Evolutionary conservation across 352 stramenopile species (phyloP).

Genomic region (Pythium oligandrum): DNA sequence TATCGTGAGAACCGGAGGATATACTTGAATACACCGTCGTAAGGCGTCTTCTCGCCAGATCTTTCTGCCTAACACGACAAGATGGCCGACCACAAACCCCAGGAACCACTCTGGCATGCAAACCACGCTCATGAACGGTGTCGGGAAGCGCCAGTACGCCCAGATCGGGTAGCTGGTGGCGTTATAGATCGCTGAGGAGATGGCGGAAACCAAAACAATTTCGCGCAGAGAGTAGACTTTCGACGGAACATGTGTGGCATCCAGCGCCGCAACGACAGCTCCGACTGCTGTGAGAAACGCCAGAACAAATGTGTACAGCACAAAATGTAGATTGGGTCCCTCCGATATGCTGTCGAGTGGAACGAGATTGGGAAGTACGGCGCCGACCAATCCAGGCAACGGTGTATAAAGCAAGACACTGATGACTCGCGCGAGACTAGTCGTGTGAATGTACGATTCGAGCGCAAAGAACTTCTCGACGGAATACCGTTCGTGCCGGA

Average conservation of each 20-base stretch:
- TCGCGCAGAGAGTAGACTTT: not conserved
- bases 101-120: not conserved
- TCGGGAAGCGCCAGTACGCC: slow-evolving; percentile 3
- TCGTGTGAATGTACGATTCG: slow-evolving; percentile 4
- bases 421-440: not conserved
- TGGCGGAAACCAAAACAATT: not conserved
- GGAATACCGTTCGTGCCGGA: slow-evolving; percentile 5
- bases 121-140: slow-evolving; percentile 5
- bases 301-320: not conserved
- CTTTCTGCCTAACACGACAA: slow-evolving; percentile 8
- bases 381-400: slow-evolving; percentile 7
- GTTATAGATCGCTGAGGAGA: slow-evolving; percentile 3
- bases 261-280: too few species aligned
- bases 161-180: not conserved
- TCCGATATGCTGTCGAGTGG: slow-evolving; percentile 5
- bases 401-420: slow-evolving; percentile 9
- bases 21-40: not conserved
- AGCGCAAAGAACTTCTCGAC: slow-evolving; percentile 15
- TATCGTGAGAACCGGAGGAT: slow-evolving; percentile 1
- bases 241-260: too few species aligned
- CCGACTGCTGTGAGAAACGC: too few species aligned
- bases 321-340: slow-evolving; percentile 3
- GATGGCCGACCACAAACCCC: slow-evolving; percentile 2
- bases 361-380: slow-evolving; percentile 8
- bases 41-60: slow-evolving; percentile 4